These are phyloP conservation scores for Penicillium brasilianum DNA, from an alignment of 2,329 filamentous ascomycete genomes.

Conservation along the genomic window DNA sequence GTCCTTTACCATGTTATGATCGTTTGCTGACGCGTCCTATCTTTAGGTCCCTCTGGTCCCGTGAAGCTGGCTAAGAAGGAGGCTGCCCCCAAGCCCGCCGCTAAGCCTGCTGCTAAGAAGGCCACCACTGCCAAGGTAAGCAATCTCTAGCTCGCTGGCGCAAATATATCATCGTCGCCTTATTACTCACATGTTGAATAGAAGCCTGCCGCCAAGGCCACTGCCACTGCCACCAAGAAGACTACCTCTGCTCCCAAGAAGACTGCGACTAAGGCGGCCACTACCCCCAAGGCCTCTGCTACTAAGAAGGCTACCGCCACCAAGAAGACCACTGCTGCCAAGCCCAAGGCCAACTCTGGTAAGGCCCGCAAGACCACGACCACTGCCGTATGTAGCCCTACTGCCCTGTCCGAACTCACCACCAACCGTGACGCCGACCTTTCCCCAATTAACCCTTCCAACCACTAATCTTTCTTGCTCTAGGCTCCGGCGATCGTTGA, in stretches of 20 bases:
- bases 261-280: constrained; percentile 42
- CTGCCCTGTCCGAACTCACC: neutral
- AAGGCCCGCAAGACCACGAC: constrained; percentile 59
- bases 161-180: neutral
- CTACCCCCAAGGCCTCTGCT: constrained; percentile 51
- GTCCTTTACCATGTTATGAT: constrained; percentile 7
- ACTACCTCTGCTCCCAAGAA: constrained; percentile 43
- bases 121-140: constrained; percentile 29
- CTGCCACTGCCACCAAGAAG: constrained; percentile 34
- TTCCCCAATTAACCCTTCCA: constrained; percentile 28
- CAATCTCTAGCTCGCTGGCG: neutral
- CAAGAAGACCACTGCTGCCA: constrained; percentile 57
- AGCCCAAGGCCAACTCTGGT: constrained; percentile 58
- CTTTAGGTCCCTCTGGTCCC: constrained; percentile 76
- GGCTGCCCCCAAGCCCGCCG: constrained; percentile 43
- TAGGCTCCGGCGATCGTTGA: constrained; percentile 71
- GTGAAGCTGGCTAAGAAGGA: constrained; percentile 92
- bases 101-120: constrained; percentile 34
- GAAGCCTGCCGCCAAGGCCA: constrained; percentile 47
- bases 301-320: constrained; percentile 49
- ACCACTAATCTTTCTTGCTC: neutral
- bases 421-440: neutral
- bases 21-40: constrained; percentile 36
- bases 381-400: constrained; percentile 42
- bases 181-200: constrained; percentile 39